phyloP scores from a whole-genome alignment of 176 grass and related monocot species.

The Raddia distichophylla region DNA sequence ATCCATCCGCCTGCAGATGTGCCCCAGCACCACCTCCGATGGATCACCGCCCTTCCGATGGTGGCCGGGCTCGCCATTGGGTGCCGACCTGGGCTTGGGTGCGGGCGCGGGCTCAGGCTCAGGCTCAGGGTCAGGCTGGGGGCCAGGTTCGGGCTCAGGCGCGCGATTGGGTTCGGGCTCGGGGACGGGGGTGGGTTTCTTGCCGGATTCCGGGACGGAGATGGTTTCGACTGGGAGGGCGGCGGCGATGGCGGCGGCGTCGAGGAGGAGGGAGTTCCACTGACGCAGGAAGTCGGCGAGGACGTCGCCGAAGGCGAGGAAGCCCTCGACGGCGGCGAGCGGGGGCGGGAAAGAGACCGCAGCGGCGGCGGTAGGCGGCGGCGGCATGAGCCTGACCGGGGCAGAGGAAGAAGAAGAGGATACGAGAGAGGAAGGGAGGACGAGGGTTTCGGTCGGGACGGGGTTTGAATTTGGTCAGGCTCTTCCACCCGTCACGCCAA shows the following conservation, averaged over 20 bases:
- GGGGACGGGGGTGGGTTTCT: not conserved
- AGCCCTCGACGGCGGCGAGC: constrained; percentile 16
- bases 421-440: too few species aligned
- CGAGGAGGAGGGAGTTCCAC: constrained; percentile 47
- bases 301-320: constrained; percentile 37
- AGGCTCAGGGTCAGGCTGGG: not conserved
- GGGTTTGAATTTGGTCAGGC: too few species aligned
- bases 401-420: too few species aligned
- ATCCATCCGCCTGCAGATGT: constrained; percentile 44
- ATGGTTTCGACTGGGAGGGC: not conserved
- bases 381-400: not conserved
- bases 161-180: not conserved
- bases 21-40: constrained; percentile 10
- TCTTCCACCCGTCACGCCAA: too few species aligned
- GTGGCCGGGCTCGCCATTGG: not conserved
- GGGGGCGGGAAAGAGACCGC: not conserved
- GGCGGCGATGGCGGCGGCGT: constrained; percentile 49
- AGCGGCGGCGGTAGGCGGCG: not conserved
- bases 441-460: too few species aligned
- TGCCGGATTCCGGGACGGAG: not conserved
- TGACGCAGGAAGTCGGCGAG: constrained; percentile 53
- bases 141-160: not conserved
- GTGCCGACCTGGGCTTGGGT: not conserved
- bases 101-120: not conserved
- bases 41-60: not conserved